Evolutionary conservation across 176 grass and related monocot species (phyloP), one percentile per base, ranked within the genome.

Genomic region (Pharus latifolius): DNA sequence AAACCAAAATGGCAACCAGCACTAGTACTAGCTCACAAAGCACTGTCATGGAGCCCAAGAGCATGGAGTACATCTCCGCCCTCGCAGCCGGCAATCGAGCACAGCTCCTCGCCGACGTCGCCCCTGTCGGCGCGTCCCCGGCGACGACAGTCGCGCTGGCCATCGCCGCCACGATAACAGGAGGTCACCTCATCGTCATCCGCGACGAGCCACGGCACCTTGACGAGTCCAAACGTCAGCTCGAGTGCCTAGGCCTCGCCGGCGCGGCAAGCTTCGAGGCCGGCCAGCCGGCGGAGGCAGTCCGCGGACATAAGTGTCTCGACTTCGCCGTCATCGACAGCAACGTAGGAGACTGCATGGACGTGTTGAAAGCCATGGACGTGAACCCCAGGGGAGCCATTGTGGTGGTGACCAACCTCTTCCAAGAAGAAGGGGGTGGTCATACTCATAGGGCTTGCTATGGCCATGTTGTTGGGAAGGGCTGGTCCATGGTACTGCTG

Each of bases 11-110:
- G 11, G 35, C 17, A 7, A 25, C 7, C 30, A 41, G 3, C 1
- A 10, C 11, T n/a, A 47, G 45, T 38, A 5, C 61, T n/a, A n/a
- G 3, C 9, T 5, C 0, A 1, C 6, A 18, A 56, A 16, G 53
- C 53, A 16, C 1, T 23, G 5, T 33, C 3, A 27, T 65, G 38
- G 70, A 74, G 27, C 70, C 79, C 5, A 37, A 27, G 69, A 56
- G 68, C 61, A 67, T 74, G 79, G 79, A 82, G 51, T 81, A 48
- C 60, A 57, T 81, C 51, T 56, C 78, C n/a, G 78, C 78, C 24
- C 68, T 81, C 6, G 78, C 78, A 0, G 69, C 78, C n/a, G 78
- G 78, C 34, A 73, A 59, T 49, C 67, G 44, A 13, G 60, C 78
- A 1, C 67, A 34, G 1, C 40, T 41, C 25, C 34, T 73, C 32